Evolutionary conservation across 2,329 filamentous ascomycete species (phyloP).

Genomic region (Stagonosporopsis vannaccii): DNA sequence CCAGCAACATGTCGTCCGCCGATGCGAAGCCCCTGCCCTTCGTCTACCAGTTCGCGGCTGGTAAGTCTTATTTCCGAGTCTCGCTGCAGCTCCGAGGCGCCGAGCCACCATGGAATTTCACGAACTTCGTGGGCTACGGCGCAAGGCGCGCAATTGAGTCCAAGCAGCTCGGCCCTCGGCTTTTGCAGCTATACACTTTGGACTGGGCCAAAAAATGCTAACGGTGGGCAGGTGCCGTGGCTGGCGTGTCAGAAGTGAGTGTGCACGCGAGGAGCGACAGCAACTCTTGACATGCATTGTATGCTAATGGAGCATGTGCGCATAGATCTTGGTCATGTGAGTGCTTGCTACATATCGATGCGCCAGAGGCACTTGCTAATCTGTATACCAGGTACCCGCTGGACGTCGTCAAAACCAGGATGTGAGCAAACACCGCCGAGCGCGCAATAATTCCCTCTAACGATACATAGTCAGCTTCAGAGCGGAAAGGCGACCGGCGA

Average conservation of each 20-base stretch:
- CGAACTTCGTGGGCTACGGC: slow-evolving; percentile 6
- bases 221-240: slow-evolving; percentile 75
- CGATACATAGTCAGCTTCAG: slow-evolving; percentile 77
- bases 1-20: slow-evolving; percentile 54
- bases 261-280: slow-evolving; percentile 11
- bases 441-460: slow-evolving; percentile 28
- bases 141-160: slow-evolving; percentile 3
- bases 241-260: slow-evolving; percentile 94
- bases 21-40: slow-evolving; percentile 82
- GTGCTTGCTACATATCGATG: background rate
- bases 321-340: slow-evolving; percentile 86
- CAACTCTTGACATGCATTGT: slow-evolving; percentile 17
- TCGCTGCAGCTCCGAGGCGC: slow-evolving; percentile 32
- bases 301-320: slow-evolving; percentile 38
- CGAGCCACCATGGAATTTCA: slow-evolving; percentile 14
- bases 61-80: slow-evolving; percentile 58
- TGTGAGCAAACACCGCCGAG: slow-evolving; percentile 65
- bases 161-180: background rate
- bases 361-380: slow-evolving; percentile 1
- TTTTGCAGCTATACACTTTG: background rate
- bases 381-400: slow-evolving; percentile 81
- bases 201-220: slow-evolving; percentile 32
- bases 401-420: slow-evolving; percentile 97
- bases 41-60: slow-evolving; percentile 92
- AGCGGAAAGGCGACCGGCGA: slow-evolving; percentile 74